These are phyloP conservation scores for Fusarium xyrophilum DNA, from an alignment of 2,329 filamentous ascomycete species.

Conservation along the genomic window DNA sequence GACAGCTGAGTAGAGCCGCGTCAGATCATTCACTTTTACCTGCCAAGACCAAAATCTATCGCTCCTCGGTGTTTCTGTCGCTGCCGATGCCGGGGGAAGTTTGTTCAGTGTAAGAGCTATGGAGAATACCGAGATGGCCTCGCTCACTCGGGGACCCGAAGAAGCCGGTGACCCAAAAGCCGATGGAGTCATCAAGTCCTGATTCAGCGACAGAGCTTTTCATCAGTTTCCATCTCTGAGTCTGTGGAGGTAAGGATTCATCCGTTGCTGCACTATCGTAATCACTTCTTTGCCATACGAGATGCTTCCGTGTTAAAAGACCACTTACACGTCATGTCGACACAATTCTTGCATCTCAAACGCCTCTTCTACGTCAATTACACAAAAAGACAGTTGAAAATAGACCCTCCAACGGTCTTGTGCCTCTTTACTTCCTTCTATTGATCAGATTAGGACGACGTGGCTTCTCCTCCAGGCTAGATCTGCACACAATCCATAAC, in stretches of 20 bases:
- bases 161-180: neutral
- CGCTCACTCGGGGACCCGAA: neutral
- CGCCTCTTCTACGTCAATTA: slow-evolving; percentile 10
- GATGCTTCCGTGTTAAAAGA: neutral
- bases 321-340: neutral
- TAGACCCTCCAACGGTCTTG: slow-evolving; percentile 1
- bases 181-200: neutral
- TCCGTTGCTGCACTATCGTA: neutral
- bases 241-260: neutral
- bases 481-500: neutral
- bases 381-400: neutral
- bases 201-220: neutral
- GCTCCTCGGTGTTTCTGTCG: neutral
- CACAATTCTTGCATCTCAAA: neutral
- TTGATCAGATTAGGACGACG: neutral
- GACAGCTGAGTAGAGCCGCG: neutral
- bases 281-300: neutral
- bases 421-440: neutral
- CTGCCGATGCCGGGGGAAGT: neutral
- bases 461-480: neutral
- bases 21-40: neutral
- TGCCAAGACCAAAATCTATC: neutral
- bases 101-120: neutral
- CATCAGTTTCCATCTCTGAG: neutral
- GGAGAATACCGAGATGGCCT: neutral